Conservation (phyloP, 208 protist species). For the Wallacemonas sp. region DNA sequence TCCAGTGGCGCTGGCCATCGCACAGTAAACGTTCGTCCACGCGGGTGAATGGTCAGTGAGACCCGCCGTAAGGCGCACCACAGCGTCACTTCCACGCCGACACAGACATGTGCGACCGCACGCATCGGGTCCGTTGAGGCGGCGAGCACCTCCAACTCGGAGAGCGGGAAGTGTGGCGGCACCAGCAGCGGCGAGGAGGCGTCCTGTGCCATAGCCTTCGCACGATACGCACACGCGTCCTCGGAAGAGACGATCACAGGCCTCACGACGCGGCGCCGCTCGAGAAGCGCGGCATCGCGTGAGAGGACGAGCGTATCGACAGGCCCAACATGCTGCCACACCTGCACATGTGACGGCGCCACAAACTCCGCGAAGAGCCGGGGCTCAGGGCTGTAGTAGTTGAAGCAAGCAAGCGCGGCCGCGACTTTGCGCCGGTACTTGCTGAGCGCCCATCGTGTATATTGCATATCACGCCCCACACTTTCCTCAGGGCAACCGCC, state of each 20-base stretch:
- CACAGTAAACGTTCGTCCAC: slow-evolving; percentile 67
- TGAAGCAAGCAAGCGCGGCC: slow-evolving; percentile 69
- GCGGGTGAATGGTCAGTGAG: slow-evolving; percentile 64
- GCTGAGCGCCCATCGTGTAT: slow-evolving; percentile 67
- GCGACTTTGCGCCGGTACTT: slow-evolving; percentile 65
- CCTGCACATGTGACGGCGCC: neutral
- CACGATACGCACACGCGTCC: neutral
- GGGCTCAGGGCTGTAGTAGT: slow-evolving; percentile 53
- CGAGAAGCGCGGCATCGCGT: neutral
- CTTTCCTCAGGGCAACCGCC: slow-evolving; percentile 4
- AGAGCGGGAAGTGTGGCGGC: neutral
- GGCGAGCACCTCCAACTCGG: neutral
- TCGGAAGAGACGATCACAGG: neutral
- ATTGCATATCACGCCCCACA: slow-evolving; percentile 50
- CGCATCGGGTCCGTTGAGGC: neutral
- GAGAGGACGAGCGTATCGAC: slow-evolving; percentile 11
- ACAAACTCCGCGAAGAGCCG: slow-evolving; percentile 51
- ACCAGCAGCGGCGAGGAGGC: neutral
- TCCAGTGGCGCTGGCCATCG: slow-evolving; percentile 71
- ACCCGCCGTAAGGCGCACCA: slow-evolving; percentile 77
- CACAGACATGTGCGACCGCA: neutral
- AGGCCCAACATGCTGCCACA: neutral
- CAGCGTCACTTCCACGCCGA: slow-evolving; percentile 42
- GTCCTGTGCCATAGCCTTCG: neutral
- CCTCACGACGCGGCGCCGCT: neutral